phyloP scores from a whole-genome alignment of 306 rosid genomes.

The Prunus davidiana region DNA sequence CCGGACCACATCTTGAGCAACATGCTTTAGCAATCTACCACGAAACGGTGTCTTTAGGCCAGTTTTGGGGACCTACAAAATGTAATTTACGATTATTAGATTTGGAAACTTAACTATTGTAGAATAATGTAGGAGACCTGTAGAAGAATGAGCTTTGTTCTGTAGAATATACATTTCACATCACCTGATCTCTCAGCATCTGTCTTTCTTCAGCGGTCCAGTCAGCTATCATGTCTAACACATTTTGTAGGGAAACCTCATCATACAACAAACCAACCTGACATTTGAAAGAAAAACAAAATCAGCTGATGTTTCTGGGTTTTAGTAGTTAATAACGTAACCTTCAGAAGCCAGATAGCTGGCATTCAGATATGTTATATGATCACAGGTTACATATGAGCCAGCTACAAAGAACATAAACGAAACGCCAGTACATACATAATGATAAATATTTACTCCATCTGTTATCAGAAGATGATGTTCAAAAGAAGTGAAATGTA shows the following conservation, averaged over 20 bases:
- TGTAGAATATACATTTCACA: not conserved
- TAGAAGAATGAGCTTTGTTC: not conserved
- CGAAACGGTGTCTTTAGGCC: slow-evolving; percentile 93
- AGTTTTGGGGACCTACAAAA: slow-evolving; percentile 64
- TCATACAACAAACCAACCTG: slow-evolving; percentile 95
- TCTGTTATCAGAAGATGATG: not conserved
- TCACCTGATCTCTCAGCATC: slow-evolving; percentile 92
- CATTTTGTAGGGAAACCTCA: slow-evolving; percentile 71
- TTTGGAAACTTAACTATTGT: slow-evolving; percentile 10
- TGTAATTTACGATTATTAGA: slow-evolving; percentile 22
- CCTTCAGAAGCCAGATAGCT: not conserved
- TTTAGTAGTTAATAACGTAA: slow-evolving; percentile 5
- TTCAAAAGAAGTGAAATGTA: not conserved
- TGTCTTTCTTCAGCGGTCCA: slow-evolving; percentile 89
- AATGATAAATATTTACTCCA: too few relatives aligned
- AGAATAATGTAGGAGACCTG: too few relatives aligned
- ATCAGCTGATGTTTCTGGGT: slow-evolving; percentile 21
- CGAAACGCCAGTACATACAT: not conserved
- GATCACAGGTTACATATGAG: not conserved
- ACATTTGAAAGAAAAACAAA: slow-evolving; percentile 30
- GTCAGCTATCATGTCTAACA: slow-evolving; percentile 81
- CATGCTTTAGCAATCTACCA: slow-evolving; percentile 83
- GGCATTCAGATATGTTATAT: not conserved
- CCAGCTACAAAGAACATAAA: not conserved
- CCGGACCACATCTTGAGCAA: slow-evolving; percentile 81